phyloP scores from a whole-genome alignment of 192 early-diverging fungal species.

The Backusella mclennaniae region DNA sequence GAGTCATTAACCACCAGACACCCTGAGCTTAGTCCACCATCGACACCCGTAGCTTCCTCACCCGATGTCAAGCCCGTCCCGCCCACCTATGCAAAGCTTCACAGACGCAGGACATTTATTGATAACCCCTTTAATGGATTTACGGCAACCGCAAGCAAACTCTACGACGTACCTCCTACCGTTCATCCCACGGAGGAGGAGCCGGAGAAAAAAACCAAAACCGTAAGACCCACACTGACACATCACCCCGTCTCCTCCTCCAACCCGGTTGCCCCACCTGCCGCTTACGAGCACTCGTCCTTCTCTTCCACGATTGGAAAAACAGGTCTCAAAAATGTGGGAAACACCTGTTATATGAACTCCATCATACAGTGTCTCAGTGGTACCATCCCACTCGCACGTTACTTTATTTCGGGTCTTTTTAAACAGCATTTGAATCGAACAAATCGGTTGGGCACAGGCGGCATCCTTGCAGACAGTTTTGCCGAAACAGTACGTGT shows the following conservation, averaged over 20 bases:
- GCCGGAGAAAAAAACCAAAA: background rate
- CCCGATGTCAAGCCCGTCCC: background rate
- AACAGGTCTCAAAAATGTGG: slow-evolving; percentile 76
- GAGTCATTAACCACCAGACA: slow-evolving; percentile 7
- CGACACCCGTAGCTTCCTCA: background rate
- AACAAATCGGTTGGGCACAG: slow-evolving; percentile 66
- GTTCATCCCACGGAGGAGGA: slow-evolving; percentile 20
- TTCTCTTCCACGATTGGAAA: slow-evolving; percentile 54
- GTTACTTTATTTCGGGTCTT: slow-evolving; percentile 63
- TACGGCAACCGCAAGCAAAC: slow-evolving; percentile 36
- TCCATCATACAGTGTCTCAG: slow-evolving; percentile 77
- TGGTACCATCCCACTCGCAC: slow-evolving; percentile 66
- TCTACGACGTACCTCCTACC: slow-evolving; percentile 34
- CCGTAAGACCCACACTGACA: background rate
- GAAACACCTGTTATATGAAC: slow-evolving; percentile 89
- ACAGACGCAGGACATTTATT: slow-evolving; percentile 53
- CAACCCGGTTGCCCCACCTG: slow-evolving; percentile 2
- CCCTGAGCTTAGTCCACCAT: slow-evolving; percentile 5
- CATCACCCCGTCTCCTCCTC: background rate
- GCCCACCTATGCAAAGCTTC: slow-evolving; percentile 7
- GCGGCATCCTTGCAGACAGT: slow-evolving; percentile 70
- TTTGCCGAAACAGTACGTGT: slow-evolving; percentile 76
- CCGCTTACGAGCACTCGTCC: slow-evolving; percentile 32
- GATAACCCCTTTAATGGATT: slow-evolving; percentile 56
- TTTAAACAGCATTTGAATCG: slow-evolving; percentile 63